Percentiles rank a stretch among this genome's conserved stretches.
phyloP scores from a whole-genome alignment of 148 eudicot genomes.

The Rhododendron henanense region DNA sequence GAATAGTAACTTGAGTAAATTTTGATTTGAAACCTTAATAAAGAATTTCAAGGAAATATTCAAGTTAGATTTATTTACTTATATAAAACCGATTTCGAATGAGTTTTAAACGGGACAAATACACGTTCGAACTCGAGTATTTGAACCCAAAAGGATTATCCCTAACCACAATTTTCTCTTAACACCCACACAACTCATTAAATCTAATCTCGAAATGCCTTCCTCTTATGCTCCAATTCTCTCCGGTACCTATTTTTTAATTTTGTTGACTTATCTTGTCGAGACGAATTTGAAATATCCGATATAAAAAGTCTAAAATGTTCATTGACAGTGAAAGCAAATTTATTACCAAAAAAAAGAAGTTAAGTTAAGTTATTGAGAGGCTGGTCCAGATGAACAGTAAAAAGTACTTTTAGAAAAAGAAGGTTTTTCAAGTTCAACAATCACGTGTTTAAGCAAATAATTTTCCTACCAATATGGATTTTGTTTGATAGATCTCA shows the following conservation, averaged over 20 bases:
- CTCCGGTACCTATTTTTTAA: not conserved
- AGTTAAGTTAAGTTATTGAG: not conserved
- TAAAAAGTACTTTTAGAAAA: too few species aligned
- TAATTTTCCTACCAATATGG: too few species aligned
- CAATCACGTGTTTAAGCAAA: too few species aligned
- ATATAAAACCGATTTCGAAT: not conserved
- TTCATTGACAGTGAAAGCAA: not conserved
- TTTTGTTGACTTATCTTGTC: too few species aligned
- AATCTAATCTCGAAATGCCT: too few species aligned
- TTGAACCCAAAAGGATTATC: not conserved
- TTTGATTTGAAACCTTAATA: too few species aligned
- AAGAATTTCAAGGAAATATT: not conserved
- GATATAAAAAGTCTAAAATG: not conserved
- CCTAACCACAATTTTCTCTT: not conserved
- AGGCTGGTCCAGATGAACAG: too few species aligned
- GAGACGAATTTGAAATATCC: not conserved
- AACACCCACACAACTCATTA: too few species aligned
- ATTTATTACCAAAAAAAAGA: too few species aligned
- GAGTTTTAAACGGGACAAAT: not conserved
- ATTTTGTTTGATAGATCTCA: too few species aligned
- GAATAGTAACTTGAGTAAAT: too few species aligned
- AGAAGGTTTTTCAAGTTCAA: too few species aligned
- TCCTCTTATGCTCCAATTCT: not conserved
- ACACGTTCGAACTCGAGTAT: not conserved
- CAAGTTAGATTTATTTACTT: not conserved